A percentile compares a stretch with the other conserved stretches of the same genome.
Conservation (phyloP, 164 flowering plant genomes). For the Nelumbo lutea region DNA sequence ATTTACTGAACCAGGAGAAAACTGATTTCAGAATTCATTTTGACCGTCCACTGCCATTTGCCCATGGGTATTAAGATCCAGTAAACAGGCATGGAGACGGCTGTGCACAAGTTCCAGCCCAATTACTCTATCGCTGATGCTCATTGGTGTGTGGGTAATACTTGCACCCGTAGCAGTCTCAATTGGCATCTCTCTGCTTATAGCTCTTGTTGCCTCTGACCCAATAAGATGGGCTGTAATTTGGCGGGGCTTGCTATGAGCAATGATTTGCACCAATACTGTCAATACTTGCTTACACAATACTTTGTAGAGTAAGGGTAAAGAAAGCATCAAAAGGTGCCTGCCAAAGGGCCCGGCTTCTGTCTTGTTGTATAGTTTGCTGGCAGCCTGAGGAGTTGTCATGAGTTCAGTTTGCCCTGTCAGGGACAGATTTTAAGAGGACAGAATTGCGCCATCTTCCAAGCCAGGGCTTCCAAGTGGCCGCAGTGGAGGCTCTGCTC, state of each 20-base stretch:
- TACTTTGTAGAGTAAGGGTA: slow-evolving; percentile 68
- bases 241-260: slow-evolving; percentile 33
- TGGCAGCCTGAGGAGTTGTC: slow-evolving; percentile 50
- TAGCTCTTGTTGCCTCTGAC: slow-evolving; percentile 60
- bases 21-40: slow-evolving; percentile 41
- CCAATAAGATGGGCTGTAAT: slow-evolving; percentile 30
- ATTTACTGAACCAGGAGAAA: slow-evolving; percentile 22
- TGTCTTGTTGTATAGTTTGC: slow-evolving; percentile 41
- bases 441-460: slow-evolving; percentile 90
- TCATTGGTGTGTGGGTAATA: slow-evolving; percentile 88
- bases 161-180: slow-evolving; percentile 83
- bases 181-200: slow-evolving; percentile 80
- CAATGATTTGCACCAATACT: slow-evolving; percentile 60
- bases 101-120: slow-evolving; percentile 72
- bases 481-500: slow-evolving; percentile 94
- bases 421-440: slow-evolving; percentile 66
- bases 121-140: slow-evolving; percentile 61
- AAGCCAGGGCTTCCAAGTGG: slow-evolving; percentile 79
- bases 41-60: slow-evolving; percentile 34
- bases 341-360: slow-evolving; percentile 72
- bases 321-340: slow-evolving; percentile 93
- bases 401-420: slow-evolving; percentile 77
- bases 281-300: slow-evolving; percentile 76
- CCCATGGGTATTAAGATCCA: slow-evolving; percentile 33
- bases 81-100: slow-evolving; percentile 62